Base-by-base conservation (phyloP, 352 stramenopile genomes). In the Pythium oligandrum region DNA sequence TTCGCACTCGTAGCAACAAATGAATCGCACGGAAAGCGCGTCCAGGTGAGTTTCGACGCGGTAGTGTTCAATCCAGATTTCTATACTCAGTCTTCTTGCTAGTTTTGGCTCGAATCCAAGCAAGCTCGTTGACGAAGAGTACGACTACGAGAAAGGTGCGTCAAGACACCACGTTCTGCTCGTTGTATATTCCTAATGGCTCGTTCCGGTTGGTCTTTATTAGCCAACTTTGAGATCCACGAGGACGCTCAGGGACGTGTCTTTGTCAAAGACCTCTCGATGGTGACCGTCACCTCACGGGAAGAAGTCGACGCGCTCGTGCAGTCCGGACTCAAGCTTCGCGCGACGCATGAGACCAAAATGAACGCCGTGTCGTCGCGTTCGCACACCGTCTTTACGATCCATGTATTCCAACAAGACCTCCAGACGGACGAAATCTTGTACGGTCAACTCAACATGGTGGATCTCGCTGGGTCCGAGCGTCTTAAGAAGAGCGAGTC, bases 231-330 rank as follows among this genome's bases (percentile, higher is more conserved):
- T 48, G 86, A 97, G 57, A 97, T 98, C 37, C 88, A 96, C 48
- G 92, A 98, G 58, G 92, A 98, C 53, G 78, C 83, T 4, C 81
- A 96, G 55, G 90, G 91, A 2, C 82, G 90, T 30, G 91, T 98
- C 30, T 97, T 96, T 44, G 88, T 97, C n/a, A 96, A 97, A 61
- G 90, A 96, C 38, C 59, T 98, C 11, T 80, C 88, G 2, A 86
- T 96, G 71, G 88, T 97, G 8, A 92, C 88, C 0, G 91, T 98
- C n/a, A 86, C 74, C 0, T 88, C 74, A 2, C 75, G 86, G 0
- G 76, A 94, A 58, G 87, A 97, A 51, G 90, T 86, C 0, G 80
- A 90, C 44, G 75, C 76, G 8, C 78, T 97, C 26, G 82, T 98
- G 9, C 77, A 90, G 39, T 83, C 77, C 2, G 92, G 92, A 1